Conservation (phyloP, 2,329 filamentous ascomycete genomes). For the Myriosclerotinia curreyana region DNA sequence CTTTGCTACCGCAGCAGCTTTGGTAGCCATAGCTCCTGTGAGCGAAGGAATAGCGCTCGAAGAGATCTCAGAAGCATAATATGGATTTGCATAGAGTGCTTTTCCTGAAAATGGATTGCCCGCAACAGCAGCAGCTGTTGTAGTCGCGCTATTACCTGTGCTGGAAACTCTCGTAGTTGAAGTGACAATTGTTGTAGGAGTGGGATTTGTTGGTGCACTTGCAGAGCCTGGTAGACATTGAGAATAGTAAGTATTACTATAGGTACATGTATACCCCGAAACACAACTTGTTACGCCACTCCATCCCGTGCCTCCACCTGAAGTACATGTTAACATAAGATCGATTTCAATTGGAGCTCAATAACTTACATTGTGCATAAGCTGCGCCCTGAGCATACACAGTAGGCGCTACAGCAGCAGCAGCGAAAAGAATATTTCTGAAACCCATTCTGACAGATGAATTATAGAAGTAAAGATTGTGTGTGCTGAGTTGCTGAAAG, state of each 20-base stretch:
- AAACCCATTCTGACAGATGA: constrained; percentile 32
- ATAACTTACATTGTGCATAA: constrained; percentile 36
- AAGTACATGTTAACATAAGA: background rate
- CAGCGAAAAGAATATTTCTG: constrained; percentile 34
- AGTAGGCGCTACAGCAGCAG: constrained; percentile 37
- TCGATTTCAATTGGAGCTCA: background rate
- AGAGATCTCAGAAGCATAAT: constrained; percentile 52
- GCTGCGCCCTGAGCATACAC: constrained; percentile 32
- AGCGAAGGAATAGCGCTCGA: constrained; percentile 60
- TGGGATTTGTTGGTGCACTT: constrained; percentile 22
- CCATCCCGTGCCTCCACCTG: constrained; percentile 36
- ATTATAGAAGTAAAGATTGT: constrained; percentile 18
- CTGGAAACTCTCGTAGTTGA: constrained; percentile 17
- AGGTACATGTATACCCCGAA: constrained; percentile 34
- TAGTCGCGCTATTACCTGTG: constrained; percentile 21
- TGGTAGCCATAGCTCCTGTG: constrained; percentile 52
- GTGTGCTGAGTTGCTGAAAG: background rate
- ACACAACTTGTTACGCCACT: constrained; percentile 35
- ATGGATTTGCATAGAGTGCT: constrained; percentile 50
- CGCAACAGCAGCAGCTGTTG: constrained; percentile 40
- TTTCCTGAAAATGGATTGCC: constrained; percentile 53
- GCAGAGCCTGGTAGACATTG: constrained; percentile 36
- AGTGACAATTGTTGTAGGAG: constrained; percentile 22
- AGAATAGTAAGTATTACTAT: constrained; percentile 33
- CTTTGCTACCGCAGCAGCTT: constrained; percentile 48